Evolutionary conservation across 208 protist species (phyloP), one percentile per base, ranked within the genome.

Genomic region (Blechomonas ayalai): DNA sequence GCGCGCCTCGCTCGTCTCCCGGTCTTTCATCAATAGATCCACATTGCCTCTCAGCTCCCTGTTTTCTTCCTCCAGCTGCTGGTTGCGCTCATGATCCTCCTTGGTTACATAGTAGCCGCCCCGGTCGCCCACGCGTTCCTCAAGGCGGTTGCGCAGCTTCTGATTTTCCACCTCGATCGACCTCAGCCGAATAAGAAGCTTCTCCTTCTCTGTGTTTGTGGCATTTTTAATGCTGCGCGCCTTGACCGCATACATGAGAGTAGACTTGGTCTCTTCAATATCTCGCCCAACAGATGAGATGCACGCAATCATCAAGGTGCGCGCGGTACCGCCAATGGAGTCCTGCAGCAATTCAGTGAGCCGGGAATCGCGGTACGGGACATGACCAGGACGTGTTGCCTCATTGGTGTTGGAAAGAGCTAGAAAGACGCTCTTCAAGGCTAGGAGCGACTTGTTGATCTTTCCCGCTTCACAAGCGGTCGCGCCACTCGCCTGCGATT

Each of bases 241-340:
- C 42, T 96, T 84, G 35, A 95, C 92, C 10, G 95, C 95, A 62
- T 97, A 98, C 58, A 96, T 82, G n/a, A 98, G 71, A 7, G 96
- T 97, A 34, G 82, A 95, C 50, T 95, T 82, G 6, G 91, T 97
- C 65, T 98, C 95, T 40, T 97, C 95, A 59, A 96, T 84, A 57
- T 97, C 95, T n/a, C 71, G 52, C 24, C 91, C 93, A 13, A 95
- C 84, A 16, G 95, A 78, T 1, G 74, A 90, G 44, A 98, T 89
- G 67, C 95, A 98, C 7, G 95, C 93, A 35, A 98, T 82, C 83
- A 98, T 93, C 15, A 97, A 53, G 2, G 94, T 97, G 20, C 70
- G 62, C 18, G 85, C 86, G 40, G 90, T 95, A 46, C 91, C 95
- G 6, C 92, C 92, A 37, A 97, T 87, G 8, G 84, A 95, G 63